Percentiles rank a stretch among this genome's conserved stretches.
Evolutionary conservation across 257 asterid genomes (phyloP).

Genomic region (Penstemon newberryi): DNA sequence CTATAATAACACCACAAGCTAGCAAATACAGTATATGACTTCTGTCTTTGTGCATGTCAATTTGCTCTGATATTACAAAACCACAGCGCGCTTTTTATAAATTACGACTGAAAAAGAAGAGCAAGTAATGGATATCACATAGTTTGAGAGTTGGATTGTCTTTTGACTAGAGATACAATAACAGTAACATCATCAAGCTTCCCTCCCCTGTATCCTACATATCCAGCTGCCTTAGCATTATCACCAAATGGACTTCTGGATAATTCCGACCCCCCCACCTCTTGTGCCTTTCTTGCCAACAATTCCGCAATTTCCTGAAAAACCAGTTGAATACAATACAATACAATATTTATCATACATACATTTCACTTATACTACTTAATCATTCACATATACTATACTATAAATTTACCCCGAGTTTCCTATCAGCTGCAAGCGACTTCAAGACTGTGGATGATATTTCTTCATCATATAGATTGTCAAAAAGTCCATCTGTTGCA

Average conservation of each 20-base stretch:
- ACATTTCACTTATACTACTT: not conserved
- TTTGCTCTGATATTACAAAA: not conserved
- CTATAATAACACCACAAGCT: no score
- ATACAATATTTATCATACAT: not conserved
- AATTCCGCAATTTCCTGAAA: constrained; percentile 66
- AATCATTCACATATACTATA: not conserved
- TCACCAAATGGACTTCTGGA: constrained; percentile 78
- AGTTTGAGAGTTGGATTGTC: constrained; percentile 21
- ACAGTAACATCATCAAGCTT: constrained; percentile 78
- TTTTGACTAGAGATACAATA: constrained; percentile 67
- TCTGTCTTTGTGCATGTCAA: not conserved
- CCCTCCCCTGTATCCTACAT: constrained; percentile 61
- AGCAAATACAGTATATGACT: not conserved
- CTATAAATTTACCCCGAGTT: constrained; percentile 48
- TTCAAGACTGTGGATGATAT: constrained; percentile 50
- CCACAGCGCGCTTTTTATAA: not conserved
- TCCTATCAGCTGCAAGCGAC: constrained; percentile 48
- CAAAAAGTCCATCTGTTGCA: constrained; percentile 83
- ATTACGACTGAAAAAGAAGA: not conserved
- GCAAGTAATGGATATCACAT: constrained; percentile 1
- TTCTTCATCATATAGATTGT: constrained; percentile 76
- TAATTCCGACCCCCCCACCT: constrained; percentile 50
- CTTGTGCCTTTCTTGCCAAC: constrained; percentile 67
- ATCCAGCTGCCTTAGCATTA: constrained; percentile 77
- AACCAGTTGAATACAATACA: not conserved